Conservation (phyloP, 768 basidiomycete genomes). For the Suillus placidus region DNA sequence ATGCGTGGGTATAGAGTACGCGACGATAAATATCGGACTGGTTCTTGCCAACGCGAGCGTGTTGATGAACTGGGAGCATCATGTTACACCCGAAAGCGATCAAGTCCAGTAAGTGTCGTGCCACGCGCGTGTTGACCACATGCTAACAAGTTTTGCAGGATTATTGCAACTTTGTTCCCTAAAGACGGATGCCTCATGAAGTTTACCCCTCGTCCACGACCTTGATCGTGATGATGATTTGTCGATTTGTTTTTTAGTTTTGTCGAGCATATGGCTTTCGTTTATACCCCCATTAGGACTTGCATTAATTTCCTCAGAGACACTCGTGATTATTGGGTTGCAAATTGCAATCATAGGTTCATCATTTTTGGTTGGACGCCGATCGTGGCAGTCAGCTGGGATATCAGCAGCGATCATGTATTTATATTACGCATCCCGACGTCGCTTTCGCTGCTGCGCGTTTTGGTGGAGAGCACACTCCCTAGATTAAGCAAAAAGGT, state of each 20-base stretch:
- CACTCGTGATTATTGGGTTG: not conserved
- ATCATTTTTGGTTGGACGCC: not conserved
- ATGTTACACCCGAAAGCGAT: slow-evolving; percentile 74
- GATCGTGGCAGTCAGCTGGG: not conserved
- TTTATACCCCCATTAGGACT: slow-evolving; percentile 6
- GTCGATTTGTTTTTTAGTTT: not conserved
- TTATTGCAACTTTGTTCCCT: slow-evolving; percentile 97
- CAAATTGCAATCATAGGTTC: not conserved
- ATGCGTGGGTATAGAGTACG: slow-evolving; percentile 93
- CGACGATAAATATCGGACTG: slow-evolving; percentile 86
- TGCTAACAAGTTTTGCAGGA: slow-evolving; percentile 44
- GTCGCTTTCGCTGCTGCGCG: not conserved
- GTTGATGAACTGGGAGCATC: slow-evolving; percentile 86
- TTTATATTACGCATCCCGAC: not conserved
- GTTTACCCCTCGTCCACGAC: slow-evolving; percentile 60
- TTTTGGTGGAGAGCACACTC: not conserved
- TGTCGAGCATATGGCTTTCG: not conserved
- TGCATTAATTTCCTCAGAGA: slow-evolving; percentile 17
- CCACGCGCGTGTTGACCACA: slow-evolving; percentile 9
- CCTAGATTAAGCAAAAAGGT: not conserved
- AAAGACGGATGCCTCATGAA: slow-evolving; percentile 87
- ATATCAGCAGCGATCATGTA: not conserved
- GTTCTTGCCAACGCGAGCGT: slow-evolving; percentile 82
- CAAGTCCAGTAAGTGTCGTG: slow-evolving; percentile 71
- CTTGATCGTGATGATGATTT: slow-evolving; percentile 11